A percentile compares a stretch with the other conserved stretches of the same genome.
Conservation (phyloP, 495 filamentous ascomycete species). For the Bombardia bombarda region DNA sequence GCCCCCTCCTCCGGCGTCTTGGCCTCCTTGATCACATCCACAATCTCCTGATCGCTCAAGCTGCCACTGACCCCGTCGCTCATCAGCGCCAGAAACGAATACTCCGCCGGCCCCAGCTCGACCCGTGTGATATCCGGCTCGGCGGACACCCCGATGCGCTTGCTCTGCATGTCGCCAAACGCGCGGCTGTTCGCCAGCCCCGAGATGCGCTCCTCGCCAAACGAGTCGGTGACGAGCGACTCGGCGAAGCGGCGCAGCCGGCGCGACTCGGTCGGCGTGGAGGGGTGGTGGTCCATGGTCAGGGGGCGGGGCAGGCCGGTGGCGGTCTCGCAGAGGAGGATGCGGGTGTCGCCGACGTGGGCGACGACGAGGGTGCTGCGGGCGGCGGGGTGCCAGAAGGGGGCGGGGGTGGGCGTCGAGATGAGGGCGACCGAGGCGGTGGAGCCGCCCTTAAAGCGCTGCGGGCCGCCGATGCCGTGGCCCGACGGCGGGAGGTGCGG, state of each 20-base stretch:
- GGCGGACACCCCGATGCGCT: conserved; percentile 86
- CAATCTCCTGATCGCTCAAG: conserved; percentile 83
- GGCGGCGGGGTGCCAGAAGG: conserved; percentile 88
- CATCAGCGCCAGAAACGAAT: conserved; percentile 78
- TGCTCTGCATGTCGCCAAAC: conserved; percentile 85
- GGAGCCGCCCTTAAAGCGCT: conserved; percentile 81
- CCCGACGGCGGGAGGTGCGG: conserved; percentile 47
- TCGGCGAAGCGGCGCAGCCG: conserved; percentile 71
- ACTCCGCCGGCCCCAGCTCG: conserved; percentile 73
- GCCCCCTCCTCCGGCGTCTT: conserved; percentile 81
- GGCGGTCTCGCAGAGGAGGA: conserved; percentile 73
- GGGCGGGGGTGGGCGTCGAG: conserved; percentile 79
- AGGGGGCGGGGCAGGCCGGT: conserved; percentile 71
- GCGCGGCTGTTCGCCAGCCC: conserved; percentile 89
- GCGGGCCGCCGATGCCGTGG: conserved; percentile 57
- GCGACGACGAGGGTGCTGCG: conserved; percentile 77
- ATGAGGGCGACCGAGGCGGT: conserved; percentile 85
- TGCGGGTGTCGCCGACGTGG: conserved; percentile 88
- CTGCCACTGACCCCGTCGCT: conserved; percentile 81
- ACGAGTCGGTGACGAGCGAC: conserved; percentile 87
- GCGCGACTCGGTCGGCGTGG: conserved; percentile 70
- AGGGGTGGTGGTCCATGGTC: conserved; percentile 85
- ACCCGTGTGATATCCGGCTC: conserved; percentile 77
- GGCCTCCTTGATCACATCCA: conserved; percentile 91
- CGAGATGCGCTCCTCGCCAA: conserved; percentile 92